Conservation (phyloP, 306 rosid genomes). For the Castanea sativa region DNA sequence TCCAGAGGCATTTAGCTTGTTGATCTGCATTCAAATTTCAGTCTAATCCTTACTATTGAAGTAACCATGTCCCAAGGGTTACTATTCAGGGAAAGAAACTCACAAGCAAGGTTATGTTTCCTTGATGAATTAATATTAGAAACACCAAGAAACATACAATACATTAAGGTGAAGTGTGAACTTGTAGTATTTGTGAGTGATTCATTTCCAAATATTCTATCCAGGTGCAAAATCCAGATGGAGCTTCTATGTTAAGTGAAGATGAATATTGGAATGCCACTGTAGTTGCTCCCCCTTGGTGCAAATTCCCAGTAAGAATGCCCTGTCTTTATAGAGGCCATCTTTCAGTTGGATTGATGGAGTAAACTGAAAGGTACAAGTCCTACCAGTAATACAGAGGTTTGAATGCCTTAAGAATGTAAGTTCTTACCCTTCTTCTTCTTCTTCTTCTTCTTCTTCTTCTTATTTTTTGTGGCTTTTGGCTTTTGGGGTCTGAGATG, state of each 20-base stretch:
- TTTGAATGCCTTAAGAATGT: background rate
- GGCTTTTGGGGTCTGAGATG: background rate
- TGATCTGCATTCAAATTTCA: background rate
- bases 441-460: too few species aligned
- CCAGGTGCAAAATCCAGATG: background rate
- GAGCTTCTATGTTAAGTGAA: background rate
- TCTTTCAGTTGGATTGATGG: background rate
- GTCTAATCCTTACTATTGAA: background rate
- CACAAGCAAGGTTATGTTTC: background rate
- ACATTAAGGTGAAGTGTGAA: background rate
- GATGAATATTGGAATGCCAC: background rate
- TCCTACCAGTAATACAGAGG: background rate
- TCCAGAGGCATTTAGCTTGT: background rate
- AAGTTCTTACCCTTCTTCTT: background rate
- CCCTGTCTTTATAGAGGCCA: background rate
- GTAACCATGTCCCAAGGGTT: background rate
- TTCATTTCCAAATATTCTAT: background rate
- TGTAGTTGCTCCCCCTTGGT: background rate
- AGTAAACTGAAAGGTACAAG: background rate
- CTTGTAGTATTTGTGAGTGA: background rate
- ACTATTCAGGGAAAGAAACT: background rate
- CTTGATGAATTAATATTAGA: background rate
- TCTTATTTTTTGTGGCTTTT: background rate
- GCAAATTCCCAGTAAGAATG: background rate
- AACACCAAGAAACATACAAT: background rate